Base-by-base conservation (phyloP, 2,329 filamentous ascomycete genomes). In the Beauveria bassiana region DNA sequence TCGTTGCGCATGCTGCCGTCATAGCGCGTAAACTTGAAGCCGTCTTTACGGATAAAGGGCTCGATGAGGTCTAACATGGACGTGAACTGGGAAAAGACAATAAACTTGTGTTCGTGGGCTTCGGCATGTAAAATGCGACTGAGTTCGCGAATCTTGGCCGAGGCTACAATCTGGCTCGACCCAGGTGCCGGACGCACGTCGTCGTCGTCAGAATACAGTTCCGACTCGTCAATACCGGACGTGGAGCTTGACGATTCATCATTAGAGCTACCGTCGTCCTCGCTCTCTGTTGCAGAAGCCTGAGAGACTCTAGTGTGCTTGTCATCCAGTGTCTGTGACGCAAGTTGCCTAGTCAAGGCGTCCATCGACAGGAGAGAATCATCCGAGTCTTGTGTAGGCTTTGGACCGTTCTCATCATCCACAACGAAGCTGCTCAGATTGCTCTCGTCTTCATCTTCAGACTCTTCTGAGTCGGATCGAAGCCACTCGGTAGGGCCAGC, bases 81-180 rank as follows among this genome's bases (percentile, higher is more conserved):
- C 0, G 95, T 99, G 76, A 99, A 99, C 69, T 98, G 91, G 1
- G 92, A 96, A 76, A 99, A 99, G 65, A 99, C 92, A 69, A 99
- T 99, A 71, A 96, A 96, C 72, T 99, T 99, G 81, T 96, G 91
- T 63, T 91, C 81, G 1, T 81, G 78, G 0, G 87, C 86, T 73
- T 99, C 95, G 50, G 85, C 85, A 65, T 86, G 83, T 9, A 99
- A 83, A 57, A 99, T 90, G 64, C 86, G 81, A 70, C 96, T 83
- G 22, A 98, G 82, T 68, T 95, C 87, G 50, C 89, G 87, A 69
- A 99, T 96, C 78, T 99, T 99, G 68, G 95, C 93, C 0, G 95
- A 99, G 2, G 86, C 82, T 28, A 84, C 78, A 40, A 89, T 79
- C 31, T 78, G 77, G 7, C 80, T 77, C 71, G 72, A 46, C 73